Evolutionary conservation across 768 basidiomycete species (phyloP), one percentile per base, ranked within the genome.

Genomic region (Strobilomyces dryophilus): DNA sequence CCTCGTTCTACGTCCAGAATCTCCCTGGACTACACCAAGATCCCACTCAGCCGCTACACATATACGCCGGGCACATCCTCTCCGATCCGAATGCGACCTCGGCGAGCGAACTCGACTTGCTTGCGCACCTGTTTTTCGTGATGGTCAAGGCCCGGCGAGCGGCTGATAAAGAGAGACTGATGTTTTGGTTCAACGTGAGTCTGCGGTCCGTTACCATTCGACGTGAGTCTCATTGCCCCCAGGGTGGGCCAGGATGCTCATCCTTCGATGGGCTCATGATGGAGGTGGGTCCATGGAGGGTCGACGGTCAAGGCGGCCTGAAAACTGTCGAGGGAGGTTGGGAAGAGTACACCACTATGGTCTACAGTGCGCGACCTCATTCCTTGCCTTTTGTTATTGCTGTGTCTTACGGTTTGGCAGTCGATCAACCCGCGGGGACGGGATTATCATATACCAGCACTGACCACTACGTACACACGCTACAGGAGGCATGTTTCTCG

Each of bases 191-290:
- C 65, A 98, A 98, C 71, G 94, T 92, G 63, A 63, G 85, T 69
- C 17, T 27, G 17, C 37, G 7, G 20, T 35, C n/a, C 17, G 4
- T 54, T 39, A 29, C 34, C 37, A 10, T 27, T 8, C 17, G 17
- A 18, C 45, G 45, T 57, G 42, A 48, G 36, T 26, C 17, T 11
- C 36, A 35, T 47, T 29, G 15, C 39, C 11, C 42, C 18, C 61
- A 95, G 92, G 94, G 93, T 18, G 95, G 95, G 1, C 95, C 95
- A 18, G 97, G 97, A 27, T 98, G 97, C 69, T 97, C 94, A 0
- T 93, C 91, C 1, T 98, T 98, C 66, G 95, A 98, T 62, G 95
- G 95, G 3, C 78, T 94, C 17, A 88, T 98, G 87, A 95, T 98
- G 92, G 95, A 98, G 62, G 78, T 95, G n/a, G 95, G 95, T 0